These are phyloP conservation scores for Drechslera avenae DNA, from an alignment of 2,329 filamentous ascomycete genomes.

Conservation along the genomic window DNA sequence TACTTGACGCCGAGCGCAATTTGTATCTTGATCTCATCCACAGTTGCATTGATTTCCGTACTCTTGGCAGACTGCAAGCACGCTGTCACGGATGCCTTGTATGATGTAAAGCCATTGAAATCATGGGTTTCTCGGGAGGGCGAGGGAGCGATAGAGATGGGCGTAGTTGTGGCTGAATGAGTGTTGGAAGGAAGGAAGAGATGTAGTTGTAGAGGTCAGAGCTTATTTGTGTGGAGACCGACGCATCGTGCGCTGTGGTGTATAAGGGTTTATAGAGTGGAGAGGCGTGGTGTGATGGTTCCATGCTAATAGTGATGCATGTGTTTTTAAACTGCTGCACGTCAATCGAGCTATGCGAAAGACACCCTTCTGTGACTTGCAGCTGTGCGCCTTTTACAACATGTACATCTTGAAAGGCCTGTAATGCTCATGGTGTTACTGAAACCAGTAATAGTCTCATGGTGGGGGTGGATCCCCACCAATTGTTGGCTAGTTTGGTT, in stretches of 20 bases:
- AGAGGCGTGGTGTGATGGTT: constrained; percentile 1
- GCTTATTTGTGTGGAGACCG: constrained; percentile 15
- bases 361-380: too few species aligned
- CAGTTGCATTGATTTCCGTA: not conserved
- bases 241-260: constrained; percentile 15
- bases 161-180: constrained; percentile 41
- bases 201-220: constrained; percentile 21
- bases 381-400: too few species aligned
- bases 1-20: too few species aligned
- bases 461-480: too few species aligned
- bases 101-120: constrained; percentile 27
- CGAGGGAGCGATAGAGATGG: constrained; percentile 23
- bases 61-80: not conserved
- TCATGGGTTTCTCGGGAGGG: constrained; percentile 25
- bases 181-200: constrained; percentile 26
- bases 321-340: too few species aligned
- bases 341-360: too few species aligned
- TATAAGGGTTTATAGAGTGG: constrained; percentile 19
- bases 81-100: constrained; percentile 28
- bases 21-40: not conserved
- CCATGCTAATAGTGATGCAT: too few species aligned
- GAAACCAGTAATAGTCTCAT: too few species aligned
- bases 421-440: too few species aligned
- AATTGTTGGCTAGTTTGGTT: too few species aligned
- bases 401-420: too few species aligned